Evolutionary conservation across 2,329 filamentous ascomycete species (phyloP).

Genomic region (Pyrenochaeta sp.): DNA sequence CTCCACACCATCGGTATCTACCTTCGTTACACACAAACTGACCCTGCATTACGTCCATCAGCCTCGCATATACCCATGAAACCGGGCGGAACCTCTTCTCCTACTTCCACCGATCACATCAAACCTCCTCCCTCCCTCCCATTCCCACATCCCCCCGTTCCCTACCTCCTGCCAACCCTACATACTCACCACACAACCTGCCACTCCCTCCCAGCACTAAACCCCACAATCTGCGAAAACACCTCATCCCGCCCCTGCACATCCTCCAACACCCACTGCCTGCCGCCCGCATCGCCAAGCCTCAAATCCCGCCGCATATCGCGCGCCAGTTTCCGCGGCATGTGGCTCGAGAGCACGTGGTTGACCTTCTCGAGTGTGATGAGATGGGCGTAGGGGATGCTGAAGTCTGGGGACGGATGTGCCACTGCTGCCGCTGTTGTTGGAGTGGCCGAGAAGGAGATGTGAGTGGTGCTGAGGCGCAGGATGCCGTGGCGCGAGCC

Average conservation of each 20-base stretch:
- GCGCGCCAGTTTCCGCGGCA: conserved; percentile 19
- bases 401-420: too few relatives aligned
- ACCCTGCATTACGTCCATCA: too few relatives aligned
- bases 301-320: conserved; percentile 32
- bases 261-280: conserved; percentile 22
- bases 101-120: too few relatives aligned
- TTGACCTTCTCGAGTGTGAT: conserved; percentile 34
- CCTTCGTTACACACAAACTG: too few relatives aligned
- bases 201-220: conserved; percentile 34
- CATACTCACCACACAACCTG: conserved; percentile 43
- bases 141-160: too few relatives aligned
- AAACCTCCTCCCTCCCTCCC: too few relatives aligned
- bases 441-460: conserved; percentile 23
- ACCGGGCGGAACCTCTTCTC: too few relatives aligned
- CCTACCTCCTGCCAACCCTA: too few relatives aligned
- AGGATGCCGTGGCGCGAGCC: conserved; percentile 19
- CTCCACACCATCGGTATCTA: too few relatives aligned
- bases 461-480: conserved; percentile 22
- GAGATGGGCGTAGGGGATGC: conserved; percentile 23
- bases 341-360: conserved; percentile 23
- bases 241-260: conserved; percentile 37
- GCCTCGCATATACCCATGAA: too few relatives aligned
- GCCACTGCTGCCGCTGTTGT: conserved; percentile 13
- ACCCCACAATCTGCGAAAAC: conserved; percentile 43
- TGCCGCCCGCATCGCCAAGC: conserved; percentile 14